Percentiles rank a stretch among this genome's conserved stretches.
Conservation (phyloP, 2,329 filamentous ascomycete genomes). For the Fusarium pininemorale region DNA sequence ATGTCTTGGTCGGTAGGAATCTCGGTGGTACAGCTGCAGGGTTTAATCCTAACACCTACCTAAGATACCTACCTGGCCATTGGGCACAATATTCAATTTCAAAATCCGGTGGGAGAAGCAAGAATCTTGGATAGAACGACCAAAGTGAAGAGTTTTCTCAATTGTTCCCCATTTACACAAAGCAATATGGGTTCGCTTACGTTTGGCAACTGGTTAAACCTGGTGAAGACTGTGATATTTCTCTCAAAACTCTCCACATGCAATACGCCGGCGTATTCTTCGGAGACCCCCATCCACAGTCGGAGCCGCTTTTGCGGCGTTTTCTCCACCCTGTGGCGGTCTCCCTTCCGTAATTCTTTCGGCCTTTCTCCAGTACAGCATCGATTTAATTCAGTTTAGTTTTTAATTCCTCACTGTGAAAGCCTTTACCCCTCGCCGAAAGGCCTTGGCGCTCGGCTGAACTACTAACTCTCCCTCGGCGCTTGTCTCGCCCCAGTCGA, state of each 20-base stretch:
- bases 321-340: constrained; percentile 15
- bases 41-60: constrained; percentile 15
- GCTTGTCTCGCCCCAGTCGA: constrained; percentile 12
- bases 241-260: constrained; percentile 7
- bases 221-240: constrained; percentile 5
- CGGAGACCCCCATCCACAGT: constrained; percentile 8
- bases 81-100: constrained; percentile 24
- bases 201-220: not conserved
- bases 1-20: constrained; percentile 23
- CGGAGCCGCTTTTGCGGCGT: constrained; percentile 28
- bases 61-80: not conserved
- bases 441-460: constrained; percentile 8
- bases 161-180: not conserved
- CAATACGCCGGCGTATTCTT: not conserved
- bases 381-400: not conserved
- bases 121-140: constrained; percentile 1
- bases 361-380: not conserved
- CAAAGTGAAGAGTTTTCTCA: constrained; percentile 1
- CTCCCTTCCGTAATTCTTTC: constrained; percentile 11
- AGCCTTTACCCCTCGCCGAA: constrained; percentile 9
- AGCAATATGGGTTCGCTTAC: constrained; percentile 3
- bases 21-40: constrained; percentile 18
- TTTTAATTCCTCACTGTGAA: not conserved
- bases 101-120: constrained; percentile 25
- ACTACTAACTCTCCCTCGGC: constrained; percentile 4